Evolutionary conservation across 345 rosid genomes (phyloP).

Genomic region (Cochlearia excelsa): DNA sequence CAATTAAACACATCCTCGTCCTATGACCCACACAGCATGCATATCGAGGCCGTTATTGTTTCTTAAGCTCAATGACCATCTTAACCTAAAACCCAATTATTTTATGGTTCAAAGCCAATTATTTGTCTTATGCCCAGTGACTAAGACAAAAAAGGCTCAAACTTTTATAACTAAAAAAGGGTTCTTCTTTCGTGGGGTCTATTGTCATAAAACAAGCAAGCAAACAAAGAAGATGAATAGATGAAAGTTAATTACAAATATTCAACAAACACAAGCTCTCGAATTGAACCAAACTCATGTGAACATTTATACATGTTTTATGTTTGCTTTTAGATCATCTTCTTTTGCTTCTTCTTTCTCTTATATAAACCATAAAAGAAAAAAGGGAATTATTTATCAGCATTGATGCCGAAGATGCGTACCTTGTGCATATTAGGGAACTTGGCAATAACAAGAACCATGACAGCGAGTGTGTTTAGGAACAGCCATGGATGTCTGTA

Average conservation of each 20-base stretch:
- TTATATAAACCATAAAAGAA: not conserved
- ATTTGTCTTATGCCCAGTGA: too few species aligned
- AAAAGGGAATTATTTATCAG: slow-evolving; percentile 32
- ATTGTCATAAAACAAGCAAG: not conserved
- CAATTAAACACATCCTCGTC: slow-evolving; percentile 3
- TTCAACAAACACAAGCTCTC: slow-evolving; percentile 17
- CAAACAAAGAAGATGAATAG: not conserved
- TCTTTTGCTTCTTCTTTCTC: slow-evolving; percentile 18
- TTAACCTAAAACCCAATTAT: too few species aligned
- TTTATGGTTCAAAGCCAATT: too few species aligned
- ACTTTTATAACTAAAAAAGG: too few species aligned
- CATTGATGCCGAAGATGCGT: slow-evolving; percentile 96
- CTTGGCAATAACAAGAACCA: slow-evolving; percentile 89
- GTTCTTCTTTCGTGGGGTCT: too few species aligned
- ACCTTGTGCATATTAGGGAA: slow-evolving; percentile 99
- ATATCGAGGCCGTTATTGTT: too few species aligned
- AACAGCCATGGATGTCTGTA: slow-evolving; percentile 91
- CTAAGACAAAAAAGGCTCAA: too few species aligned
- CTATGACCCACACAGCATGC: not conserved
- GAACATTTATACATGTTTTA: slow-evolving; percentile 27
- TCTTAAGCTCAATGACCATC: too few species aligned
- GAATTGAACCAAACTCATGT: slow-evolving; percentile 14
- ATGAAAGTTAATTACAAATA: slow-evolving; percentile 34
- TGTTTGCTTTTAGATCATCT: slow-evolving; percentile 1
- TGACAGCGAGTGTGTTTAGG: slow-evolving; percentile 80